Evolutionary conservation across 352 stramenopile genomes (phyloP), one percentile per base, ranked within the genome.

Genomic region (Globisporangium orthogonon): DNA sequence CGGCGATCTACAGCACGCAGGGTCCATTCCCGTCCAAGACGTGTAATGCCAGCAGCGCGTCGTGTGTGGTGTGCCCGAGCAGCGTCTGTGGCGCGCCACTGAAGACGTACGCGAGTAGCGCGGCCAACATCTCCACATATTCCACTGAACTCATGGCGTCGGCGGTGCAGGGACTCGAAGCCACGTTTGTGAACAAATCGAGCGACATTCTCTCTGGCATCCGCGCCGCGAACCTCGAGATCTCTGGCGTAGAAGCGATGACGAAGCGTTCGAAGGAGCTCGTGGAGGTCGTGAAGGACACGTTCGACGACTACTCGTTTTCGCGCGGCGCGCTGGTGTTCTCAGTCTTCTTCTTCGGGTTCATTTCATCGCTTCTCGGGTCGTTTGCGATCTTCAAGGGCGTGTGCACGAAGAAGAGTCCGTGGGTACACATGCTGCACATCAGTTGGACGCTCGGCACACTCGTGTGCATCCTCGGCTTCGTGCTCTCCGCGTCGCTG

Each of bases 261-360:
- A 87, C 72, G 0, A 67, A 76, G 48, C 78, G 69, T 50, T 91
- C 78, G 14, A 73, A 83, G 47, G 63, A 69, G n/a, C 65, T 83
- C 14, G 73, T 91, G 10, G 60, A 71, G 6, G 70, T 81, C 44
- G 72, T 91, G 52, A 76, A 73, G 56, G 60, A 50, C n/a, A 90
- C 79, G 2, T 87, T 91, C 43, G 74, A 91, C 52, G 65, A 78
- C 49, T 86, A 90, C 60, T 91, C 83, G 30, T 91, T 88, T 63
- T 88, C 78, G 0, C 74, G 84, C 31, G 82, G 74, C 46, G 81
- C 78, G 3, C 59, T 91, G 33, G 82, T 91, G 57, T 69, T 94
- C 14, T 87, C 74, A 13, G 80, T 91, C 9, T 94, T 91, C 63
- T 61, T 94, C 17, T 82, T 91, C 48, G 81, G 70, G 0, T 69